These are phyloP conservation scores for Lathyrus oleraceus DNA, from an alignment of 306 rosid species.

Conservation along the genomic window DNA sequence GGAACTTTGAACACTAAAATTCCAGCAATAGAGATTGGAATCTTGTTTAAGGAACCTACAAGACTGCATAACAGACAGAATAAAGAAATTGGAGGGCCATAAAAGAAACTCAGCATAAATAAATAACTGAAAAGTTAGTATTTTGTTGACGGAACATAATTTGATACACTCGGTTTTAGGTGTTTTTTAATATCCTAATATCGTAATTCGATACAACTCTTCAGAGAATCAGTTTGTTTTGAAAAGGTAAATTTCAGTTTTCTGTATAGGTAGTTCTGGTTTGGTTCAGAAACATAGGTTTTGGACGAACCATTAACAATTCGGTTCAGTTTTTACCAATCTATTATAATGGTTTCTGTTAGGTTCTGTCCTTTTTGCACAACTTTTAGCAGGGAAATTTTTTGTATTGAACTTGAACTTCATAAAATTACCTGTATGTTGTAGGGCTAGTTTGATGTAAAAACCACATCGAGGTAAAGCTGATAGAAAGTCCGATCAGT, in stretches of 20 bases:
- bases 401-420: constrained; percentile 8
- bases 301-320: not conserved
- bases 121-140: not conserved
- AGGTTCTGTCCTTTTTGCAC: not conserved
- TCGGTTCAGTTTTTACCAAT: not conserved
- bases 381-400: not conserved
- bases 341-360: not conserved
- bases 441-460: constrained; percentile 89
- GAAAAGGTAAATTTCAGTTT: not conserved
- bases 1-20: constrained; percentile 74
- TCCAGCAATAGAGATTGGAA: constrained; percentile 85
- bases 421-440: constrained; percentile 64
- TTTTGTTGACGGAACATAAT: not conserved
- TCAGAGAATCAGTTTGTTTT: not conserved
- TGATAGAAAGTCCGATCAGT: constrained; percentile 81
- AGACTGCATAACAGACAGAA: constrained; percentile 53
- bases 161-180: not conserved
- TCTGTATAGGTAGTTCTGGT: not conserved
- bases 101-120: constrained; percentile 7
- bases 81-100: not conserved
- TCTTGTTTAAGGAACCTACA: constrained; percentile 93
- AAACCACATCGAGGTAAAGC: constrained; percentile 97
- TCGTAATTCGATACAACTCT: not conserved
- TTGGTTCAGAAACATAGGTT: not conserved
- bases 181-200: not conserved